A percentile compares a stretch with the other conserved stretches of the same genome.
Conservation (phyloP, 148 eudicot species). For the Vaccinium macrocarpon region DNA sequence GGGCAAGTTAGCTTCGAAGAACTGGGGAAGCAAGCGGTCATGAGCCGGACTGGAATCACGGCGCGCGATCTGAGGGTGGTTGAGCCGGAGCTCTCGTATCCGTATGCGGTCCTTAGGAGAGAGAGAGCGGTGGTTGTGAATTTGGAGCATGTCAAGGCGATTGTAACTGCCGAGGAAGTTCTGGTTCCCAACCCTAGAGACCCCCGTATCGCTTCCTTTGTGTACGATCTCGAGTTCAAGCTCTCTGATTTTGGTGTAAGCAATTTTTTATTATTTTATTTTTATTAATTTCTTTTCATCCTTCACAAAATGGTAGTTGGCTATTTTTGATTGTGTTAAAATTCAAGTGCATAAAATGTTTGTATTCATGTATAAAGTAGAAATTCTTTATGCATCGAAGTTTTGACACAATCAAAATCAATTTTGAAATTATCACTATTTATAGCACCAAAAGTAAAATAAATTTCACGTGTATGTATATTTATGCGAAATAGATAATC, state of each 20-base stretch:
- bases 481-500: too few relatives aligned
- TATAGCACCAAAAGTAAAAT: not conserved
- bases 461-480: too few relatives aligned
- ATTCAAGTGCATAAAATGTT: too few relatives aligned
- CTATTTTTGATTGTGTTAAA: too few relatives aligned
- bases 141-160: slow-evolving; percentile 10
- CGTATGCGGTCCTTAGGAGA: not conserved
- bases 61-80: not conserved
- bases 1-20: not conserved
- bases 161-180: not conserved
- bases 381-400: too few relatives aligned
- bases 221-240: not conserved
- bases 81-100: not conserved
- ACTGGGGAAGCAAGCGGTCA: not conserved
- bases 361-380: too few relatives aligned
- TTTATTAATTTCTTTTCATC: not conserved
- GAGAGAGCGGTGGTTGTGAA: slow-evolving; percentile 2
- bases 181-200: slow-evolving; percentile 5
- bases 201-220: not conserved
- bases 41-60: not conserved
- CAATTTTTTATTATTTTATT: not conserved
- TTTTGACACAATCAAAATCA: too few relatives aligned
- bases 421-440: too few relatives aligned
- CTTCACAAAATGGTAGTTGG: not conserved
- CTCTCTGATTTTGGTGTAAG: slow-evolving; percentile 9